Evolutionary conservation across 2,329 filamentous ascomycete species (phyloP), one percentile per base, ranked within the genome.

Genomic region (Geosmithia putterillii): DNA sequence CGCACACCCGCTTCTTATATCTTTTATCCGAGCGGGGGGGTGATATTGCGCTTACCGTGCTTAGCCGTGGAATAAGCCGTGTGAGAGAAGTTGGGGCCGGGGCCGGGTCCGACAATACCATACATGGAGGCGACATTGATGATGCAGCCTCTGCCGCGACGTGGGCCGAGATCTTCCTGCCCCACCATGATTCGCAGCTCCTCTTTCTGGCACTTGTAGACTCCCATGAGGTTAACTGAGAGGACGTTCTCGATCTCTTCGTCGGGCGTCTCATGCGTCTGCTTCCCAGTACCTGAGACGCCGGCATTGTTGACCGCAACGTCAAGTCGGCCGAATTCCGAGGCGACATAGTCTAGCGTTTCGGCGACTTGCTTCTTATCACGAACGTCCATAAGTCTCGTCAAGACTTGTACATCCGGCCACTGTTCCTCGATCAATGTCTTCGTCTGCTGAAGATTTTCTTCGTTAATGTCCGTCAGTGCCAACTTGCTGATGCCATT

Each of bases 221-320:
- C 68, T 4, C 74, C 76, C 38, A 67, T 67, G 19, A 76, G 61
- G 47, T 80, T 73, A 39, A 77, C 57, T 44, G 68, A 63, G 3
- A 78, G 50, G 1, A 78, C 61, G 6, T 62, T 59, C 35, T 67
- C 53, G 64, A 73, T 79, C 38, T 73, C 69, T 1, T 61, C 59
- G 41, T 69, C 59, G 1, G 59, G 55, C 36, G 65, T 51, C 44
- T 74, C 62, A 44, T 73, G 65, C 0, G 71, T 75, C 2, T 56
- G 54, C 15, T 51, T 54, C 22, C 63, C 55, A 1, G 52, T 50
- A 1, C 69, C 70, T 7, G 57, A 58, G 21, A 77, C 64, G 2
- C 73, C 74, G 2, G 74, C 74, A 37, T 72, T 70, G 51, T 78
- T 76, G 41, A 77, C 62, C 0, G 70, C 72, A 32, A 74, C 62